Base-by-base conservation (phyloP, 2,329 filamentous ascomycete species). In the Diplocarpon mali region DNA sequence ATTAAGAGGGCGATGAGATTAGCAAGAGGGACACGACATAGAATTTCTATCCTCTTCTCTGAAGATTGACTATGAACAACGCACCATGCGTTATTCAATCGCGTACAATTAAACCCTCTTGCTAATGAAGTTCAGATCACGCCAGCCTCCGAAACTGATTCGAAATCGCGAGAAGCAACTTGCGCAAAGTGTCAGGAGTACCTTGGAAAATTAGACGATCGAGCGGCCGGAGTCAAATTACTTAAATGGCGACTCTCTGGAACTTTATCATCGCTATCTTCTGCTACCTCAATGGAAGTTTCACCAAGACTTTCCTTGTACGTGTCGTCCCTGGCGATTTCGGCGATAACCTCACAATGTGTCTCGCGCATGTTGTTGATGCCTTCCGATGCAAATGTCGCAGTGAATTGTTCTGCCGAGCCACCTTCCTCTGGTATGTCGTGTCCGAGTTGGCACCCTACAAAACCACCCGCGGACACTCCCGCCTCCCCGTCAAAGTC, bases 1-100 rank as follows among this genome's bases (percentile, higher is more conserved):
- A 55, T 51, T 64, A 64, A 68, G 67, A 68, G 65, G 58, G 50
- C 59, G 60, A 59, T 62, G 67, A 64, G 69, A 75, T 75, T 67
- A 64, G 49, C 45, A 53, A 57, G 70, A 75, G 69, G 67, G 58
- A 76, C 67, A 72, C 50, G 28, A 27, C 31, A 43, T 28, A 12
- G 9, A 29, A 10, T 40, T 4, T 15, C 28, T 29, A 13, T 30
- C 14, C 24, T 40, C 30, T 32, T 14, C n/a, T 32, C n/a, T 3
- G 5, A 32, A 32, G 3, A 32, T 32, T 32, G n/a, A 9, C 3
- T 32, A 32, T 32, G 30, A 14, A 14, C 4, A 5, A 32, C 30
- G n/a, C 10, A 5, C 30, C 11, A 32, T 32, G 30, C n/a, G 30
- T 5, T 12, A 4, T 32, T 12, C 29, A 8, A 13, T 30, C 5